Evolutionary conservation across 495 filamentous ascomycete species (phyloP).

Genomic region (Aspergillus incahuasiensis): DNA sequence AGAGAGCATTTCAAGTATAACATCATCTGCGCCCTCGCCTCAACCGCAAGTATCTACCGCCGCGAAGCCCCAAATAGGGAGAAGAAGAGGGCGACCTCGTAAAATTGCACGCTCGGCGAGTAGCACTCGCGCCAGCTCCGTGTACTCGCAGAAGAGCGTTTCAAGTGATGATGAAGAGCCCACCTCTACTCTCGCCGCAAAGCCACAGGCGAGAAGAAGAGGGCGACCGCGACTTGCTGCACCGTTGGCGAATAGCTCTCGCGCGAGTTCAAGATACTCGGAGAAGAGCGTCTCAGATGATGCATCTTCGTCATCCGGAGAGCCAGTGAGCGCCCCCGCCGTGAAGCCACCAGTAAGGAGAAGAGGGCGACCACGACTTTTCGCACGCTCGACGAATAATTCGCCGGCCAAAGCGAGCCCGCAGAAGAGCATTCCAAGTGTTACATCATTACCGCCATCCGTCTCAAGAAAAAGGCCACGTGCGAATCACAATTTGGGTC

Average conservation of each 20-base stretch:
- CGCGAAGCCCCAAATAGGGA: not conserved
- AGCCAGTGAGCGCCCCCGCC: no score
- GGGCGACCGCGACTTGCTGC: conserved; percentile 3
- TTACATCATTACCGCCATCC: conserved; percentile 33
- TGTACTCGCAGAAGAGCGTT: not conserved
- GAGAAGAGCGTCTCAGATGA: conserved; percentile 20
- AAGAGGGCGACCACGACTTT: conserved; percentile 1
- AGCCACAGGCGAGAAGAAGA: conserved; percentile 3
- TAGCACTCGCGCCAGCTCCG: not conserved
- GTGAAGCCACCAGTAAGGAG: conserved; percentile 6
- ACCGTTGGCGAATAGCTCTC: conserved; percentile 12
- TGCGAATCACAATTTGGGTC: conserved; percentile 12
- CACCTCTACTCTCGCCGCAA: not conserved
- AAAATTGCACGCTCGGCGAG: conserved; percentile 2
- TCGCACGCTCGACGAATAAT: conserved; percentile 16
- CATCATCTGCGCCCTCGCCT: not conserved
- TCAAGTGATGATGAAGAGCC: not conserved
- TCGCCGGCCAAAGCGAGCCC: conserved; percentile 13
- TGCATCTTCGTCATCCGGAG: not conserved
- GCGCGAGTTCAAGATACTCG: conserved; percentile 14
- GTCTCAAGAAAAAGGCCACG: conserved; percentile 21
- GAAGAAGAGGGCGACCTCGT: not conserved
- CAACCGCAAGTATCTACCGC: not conserved
- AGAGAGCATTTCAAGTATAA: conserved; percentile 21
- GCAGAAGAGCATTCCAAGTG: conserved; percentile 18